Evolutionary conservation across 2,329 filamentous ascomycete species (phyloP).

Genomic region (Ascochyta lentis): DNA sequence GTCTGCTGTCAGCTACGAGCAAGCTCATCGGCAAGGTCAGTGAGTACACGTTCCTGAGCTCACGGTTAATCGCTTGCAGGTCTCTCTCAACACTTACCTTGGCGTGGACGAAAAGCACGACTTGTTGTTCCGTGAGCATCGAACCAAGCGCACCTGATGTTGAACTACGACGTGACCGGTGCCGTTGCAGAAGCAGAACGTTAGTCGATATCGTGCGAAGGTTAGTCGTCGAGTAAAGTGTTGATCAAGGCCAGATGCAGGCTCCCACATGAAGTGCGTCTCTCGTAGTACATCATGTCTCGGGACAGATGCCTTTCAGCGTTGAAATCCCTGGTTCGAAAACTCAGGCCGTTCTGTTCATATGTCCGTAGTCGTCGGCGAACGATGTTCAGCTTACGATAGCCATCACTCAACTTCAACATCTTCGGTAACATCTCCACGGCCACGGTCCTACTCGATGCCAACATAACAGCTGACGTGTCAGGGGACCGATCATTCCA

Average conservation of each 20-base stretch:
- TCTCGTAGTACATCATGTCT: background rate
- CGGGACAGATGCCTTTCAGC: background rate
- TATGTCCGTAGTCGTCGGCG: background rate
- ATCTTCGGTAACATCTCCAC: background rate
- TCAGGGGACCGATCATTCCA: conserved; percentile 1
- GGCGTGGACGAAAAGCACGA: background rate
- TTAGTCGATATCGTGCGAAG: background rate
- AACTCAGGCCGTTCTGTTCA: background rate
- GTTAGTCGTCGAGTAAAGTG: background rate
- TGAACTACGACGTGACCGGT: too few species aligned
- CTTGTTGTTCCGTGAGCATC: background rate
- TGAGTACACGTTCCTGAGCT: background rate
- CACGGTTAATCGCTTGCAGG: background rate
- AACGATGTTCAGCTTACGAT: background rate
- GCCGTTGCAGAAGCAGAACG: background rate
- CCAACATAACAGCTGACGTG: conserved; percentile 11
- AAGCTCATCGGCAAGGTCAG: background rate
- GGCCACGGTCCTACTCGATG: background rate
- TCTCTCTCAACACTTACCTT: background rate
- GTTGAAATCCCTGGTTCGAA: background rate
- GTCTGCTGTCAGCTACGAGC: background rate
- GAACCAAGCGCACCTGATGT: background rate
- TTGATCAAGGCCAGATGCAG: background rate
- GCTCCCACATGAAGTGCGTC: background rate
- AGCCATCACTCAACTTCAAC: background rate